phyloP scores from a whole-genome alignment of 345 rosid genomes.

The Citrus glauca region DNA sequence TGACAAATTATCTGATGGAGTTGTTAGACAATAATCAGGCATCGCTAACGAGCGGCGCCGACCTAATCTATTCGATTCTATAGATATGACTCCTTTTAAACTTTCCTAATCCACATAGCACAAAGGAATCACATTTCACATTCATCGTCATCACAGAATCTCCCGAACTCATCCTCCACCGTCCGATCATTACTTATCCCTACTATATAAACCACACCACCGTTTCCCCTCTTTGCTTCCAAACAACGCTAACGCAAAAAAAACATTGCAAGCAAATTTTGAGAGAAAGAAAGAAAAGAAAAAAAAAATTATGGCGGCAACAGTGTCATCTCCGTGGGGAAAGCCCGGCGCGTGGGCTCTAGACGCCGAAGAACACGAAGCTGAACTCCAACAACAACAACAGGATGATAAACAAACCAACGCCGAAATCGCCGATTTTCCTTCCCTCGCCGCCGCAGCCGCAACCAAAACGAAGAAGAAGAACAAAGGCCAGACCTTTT shows the following conservation, averaged over 20 bases:
- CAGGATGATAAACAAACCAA: slow-evolving; percentile 4
- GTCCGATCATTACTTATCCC: slow-evolving; percentile 30
- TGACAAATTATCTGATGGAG: too few species aligned
- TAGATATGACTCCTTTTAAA: too few species aligned
- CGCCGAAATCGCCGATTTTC: slow-evolving; percentile 40
- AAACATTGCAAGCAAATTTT: background rate
- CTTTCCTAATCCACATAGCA: background rate
- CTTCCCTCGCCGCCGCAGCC: slow-evolving; percentile 63
- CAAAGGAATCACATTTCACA: background rate
- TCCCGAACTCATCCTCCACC: slow-evolving; percentile 21
- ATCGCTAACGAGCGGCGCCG: too few species aligned
- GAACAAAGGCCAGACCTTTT: slow-evolving; percentile 60
- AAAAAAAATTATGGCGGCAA: slow-evolving; percentile 58
- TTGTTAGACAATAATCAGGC: too few species aligned
- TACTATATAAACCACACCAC: slow-evolving; percentile 13
- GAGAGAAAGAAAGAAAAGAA: background rate
- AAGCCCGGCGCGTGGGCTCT: slow-evolving; percentile 98
- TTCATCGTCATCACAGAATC: background rate
- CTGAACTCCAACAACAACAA: slow-evolving; percentile 50
- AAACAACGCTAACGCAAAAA: slow-evolving; percentile 27
- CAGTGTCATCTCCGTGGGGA: slow-evolving; percentile 80
- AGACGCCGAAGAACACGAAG: slow-evolving; percentile 82
- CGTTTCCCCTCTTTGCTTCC: slow-evolving; percentile 12
- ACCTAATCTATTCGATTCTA: too few species aligned
- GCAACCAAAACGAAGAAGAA: slow-evolving; percentile 74